phyloP scores from a whole-genome alignment of 805 yeast genomes.

The Barnettozyma salicaria region DNA sequence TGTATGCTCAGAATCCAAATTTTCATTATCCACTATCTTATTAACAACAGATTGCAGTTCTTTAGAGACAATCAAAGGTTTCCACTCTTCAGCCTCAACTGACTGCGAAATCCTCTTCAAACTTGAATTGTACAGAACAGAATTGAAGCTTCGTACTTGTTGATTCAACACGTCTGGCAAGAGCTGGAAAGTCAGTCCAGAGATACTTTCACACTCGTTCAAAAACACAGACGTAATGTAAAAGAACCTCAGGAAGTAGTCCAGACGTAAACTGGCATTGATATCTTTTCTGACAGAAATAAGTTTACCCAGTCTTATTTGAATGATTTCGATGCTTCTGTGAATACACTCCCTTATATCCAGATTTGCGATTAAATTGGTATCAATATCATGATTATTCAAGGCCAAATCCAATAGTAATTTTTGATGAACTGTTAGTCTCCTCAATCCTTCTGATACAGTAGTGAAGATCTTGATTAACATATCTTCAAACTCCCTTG shows the following conservation, averaged over 20 bases:
- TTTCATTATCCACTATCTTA: constrained; percentile 42
- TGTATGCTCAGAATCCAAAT: constrained; percentile 36
- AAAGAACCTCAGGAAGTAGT: constrained; percentile 63
- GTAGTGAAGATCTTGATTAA: constrained; percentile 52
- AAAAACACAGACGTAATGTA: constrained; percentile 63
- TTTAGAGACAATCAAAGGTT: constrained; percentile 53
- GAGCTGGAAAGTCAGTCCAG: constrained; percentile 54
- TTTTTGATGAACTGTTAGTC: constrained; percentile 76
- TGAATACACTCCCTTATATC: constrained; percentile 64
- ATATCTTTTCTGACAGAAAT: constrained; percentile 72
- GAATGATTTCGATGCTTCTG: constrained; percentile 64
- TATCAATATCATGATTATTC: constrained; percentile 29
- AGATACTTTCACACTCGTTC: constrained; percentile 75
- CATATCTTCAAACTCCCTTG: constrained; percentile 72
- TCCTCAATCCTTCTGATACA: constrained; percentile 64
- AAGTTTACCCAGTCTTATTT: constrained; percentile 70
- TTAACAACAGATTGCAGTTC: constrained; percentile 45
- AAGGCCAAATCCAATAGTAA: constrained; percentile 65
- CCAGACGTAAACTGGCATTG: constrained; percentile 48
- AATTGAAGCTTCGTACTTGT: constrained; percentile 57
- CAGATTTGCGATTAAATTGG: constrained; percentile 43
- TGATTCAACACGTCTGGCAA: constrained; percentile 61
- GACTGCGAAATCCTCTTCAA: constrained; percentile 40
- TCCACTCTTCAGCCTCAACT: constrained; percentile 74
- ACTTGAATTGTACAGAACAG: constrained; percentile 47